These are phyloP conservation scores for Agrocybe pediades DNA, from an alignment of 768 basidiomycete genomes.

Conservation along the genomic window DNA sequence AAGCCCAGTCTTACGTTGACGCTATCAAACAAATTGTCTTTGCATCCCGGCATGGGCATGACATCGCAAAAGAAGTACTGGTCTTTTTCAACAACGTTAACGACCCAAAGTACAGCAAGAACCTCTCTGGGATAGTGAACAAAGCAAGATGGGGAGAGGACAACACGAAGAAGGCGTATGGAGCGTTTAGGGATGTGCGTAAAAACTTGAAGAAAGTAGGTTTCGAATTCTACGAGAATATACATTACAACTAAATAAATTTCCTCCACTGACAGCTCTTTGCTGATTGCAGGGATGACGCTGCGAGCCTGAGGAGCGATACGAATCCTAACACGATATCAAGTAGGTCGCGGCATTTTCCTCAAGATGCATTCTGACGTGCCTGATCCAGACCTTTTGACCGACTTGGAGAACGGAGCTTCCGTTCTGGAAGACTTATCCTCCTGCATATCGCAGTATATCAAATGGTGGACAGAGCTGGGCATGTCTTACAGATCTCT, in stretches of 20 bases:
- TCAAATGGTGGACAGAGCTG: constrained; percentile 12
- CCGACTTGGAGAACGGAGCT: constrained; percentile 2
- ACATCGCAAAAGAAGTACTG: constrained; percentile 9
- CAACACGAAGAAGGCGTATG: not conserved
- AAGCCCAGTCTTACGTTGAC: constrained; percentile 10
- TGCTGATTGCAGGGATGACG: too few species aligned
- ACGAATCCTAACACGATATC: not conserved
- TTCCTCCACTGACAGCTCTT: too few species aligned
- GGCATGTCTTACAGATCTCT: not conserved
- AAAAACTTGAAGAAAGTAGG: not conserved
- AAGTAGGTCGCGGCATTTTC: too few species aligned
- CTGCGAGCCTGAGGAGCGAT: too few species aligned
- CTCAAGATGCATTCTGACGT: not conserved
- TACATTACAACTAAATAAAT: not conserved
- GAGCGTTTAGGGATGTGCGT: constrained; percentile 1
- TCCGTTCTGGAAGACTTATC: constrained; percentile 10
- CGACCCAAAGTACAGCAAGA: not conserved
- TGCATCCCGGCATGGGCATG: constrained; percentile 11
- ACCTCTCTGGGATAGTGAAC: not conserved
- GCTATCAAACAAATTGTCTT: constrained; percentile 11
- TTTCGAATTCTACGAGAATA: not conserved
- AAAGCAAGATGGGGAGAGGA: not conserved
- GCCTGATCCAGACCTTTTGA: not conserved
- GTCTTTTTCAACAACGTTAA: not conserved
- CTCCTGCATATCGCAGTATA: constrained; percentile 3